Evolutionary conservation across 2,329 filamentous ascomycete species (phyloP).

Genomic region (Ceratocystiopsis brevicomis): DNA sequence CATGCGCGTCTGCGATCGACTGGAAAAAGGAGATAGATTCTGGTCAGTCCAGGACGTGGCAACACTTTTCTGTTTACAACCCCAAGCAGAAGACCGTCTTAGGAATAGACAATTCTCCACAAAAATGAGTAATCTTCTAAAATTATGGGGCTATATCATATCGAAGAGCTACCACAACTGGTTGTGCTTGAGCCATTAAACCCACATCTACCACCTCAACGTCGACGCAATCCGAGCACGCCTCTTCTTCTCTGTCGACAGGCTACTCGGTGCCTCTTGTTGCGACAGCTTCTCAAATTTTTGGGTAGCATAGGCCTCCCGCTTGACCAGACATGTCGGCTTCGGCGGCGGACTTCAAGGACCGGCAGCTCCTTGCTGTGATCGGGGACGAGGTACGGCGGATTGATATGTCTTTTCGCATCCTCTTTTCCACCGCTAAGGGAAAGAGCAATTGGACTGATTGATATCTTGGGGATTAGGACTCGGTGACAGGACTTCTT

Average conservation of each 20-base stretch:
- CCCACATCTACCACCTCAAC: not conserved
- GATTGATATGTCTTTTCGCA: not conserved
- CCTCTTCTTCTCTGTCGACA: too few relatives aligned
- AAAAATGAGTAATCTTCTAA: too few relatives aligned
- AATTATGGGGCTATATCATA: too few relatives aligned
- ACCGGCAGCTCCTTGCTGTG: conserved; percentile 89
- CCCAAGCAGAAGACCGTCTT: too few relatives aligned
- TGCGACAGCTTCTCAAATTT: too few relatives aligned
- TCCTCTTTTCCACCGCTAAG: not conserved
- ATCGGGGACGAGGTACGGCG: conserved; percentile 77
- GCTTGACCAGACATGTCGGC: not conserved
- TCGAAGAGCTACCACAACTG: too few relatives aligned
- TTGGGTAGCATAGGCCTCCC: not conserved
- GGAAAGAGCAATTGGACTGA: not conserved
- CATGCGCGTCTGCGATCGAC: not conserved
- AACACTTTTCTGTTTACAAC: too few relatives aligned
- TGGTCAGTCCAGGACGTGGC: too few relatives aligned
- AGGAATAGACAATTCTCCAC: too few relatives aligned
- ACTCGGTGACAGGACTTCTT: conserved; percentile 87
- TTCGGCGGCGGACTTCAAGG: conserved; percentile 45
- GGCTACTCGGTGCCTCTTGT: too few relatives aligned
- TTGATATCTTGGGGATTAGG: conserved; percentile 29
- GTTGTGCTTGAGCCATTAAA: not conserved
- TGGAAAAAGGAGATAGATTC: not conserved
- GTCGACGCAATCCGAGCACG: too few relatives aligned